These are phyloP conservation scores for Xylaria sp. DNA, from an alignment of 2,329 filamentous ascomycete genomes.

Conservation along the genomic window DNA sequence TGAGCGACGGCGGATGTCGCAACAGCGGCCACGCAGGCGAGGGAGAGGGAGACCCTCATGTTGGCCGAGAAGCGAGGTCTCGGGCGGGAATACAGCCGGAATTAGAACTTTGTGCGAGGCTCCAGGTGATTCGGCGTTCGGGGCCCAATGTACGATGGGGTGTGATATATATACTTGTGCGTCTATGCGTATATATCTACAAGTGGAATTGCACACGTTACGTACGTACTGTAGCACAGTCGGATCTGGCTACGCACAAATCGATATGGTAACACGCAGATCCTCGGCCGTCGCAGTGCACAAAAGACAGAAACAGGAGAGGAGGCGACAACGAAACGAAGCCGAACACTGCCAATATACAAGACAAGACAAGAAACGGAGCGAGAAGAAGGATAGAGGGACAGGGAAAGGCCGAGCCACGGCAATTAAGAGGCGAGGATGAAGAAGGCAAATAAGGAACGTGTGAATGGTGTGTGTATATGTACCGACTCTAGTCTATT, in stretches of 20 bases:
- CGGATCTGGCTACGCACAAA: neutral
- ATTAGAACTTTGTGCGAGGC: neutral
- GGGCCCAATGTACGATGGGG: neutral
- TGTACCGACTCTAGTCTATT: neutral
- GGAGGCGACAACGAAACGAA: constrained; percentile 1
- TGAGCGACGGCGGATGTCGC: constrained; percentile 29
- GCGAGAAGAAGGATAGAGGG: neutral
- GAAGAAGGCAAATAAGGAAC: neutral
- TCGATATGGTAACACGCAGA: neutral
- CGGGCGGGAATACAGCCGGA: neutral
- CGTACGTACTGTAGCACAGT: neutral
- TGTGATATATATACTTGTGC: neutral
- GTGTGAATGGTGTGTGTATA: too few species aligned
- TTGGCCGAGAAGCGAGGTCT: neutral
- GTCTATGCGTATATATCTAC: neutral
- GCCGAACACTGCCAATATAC: neutral
- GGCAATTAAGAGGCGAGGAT: neutral
- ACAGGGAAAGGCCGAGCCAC: neutral
- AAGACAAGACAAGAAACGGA: neutral
- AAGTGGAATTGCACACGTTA: too few species aligned
- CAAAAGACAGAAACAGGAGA: neutral
- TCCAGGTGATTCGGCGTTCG: neutral
- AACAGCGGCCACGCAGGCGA: constrained; percentile 26
- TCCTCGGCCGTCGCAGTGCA: neutral
- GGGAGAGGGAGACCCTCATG: constrained; percentile 31